Evolutionary conservation across 371 early-diverging fungal species (phyloP).

Genomic region (Mortierella sp.): DNA sequence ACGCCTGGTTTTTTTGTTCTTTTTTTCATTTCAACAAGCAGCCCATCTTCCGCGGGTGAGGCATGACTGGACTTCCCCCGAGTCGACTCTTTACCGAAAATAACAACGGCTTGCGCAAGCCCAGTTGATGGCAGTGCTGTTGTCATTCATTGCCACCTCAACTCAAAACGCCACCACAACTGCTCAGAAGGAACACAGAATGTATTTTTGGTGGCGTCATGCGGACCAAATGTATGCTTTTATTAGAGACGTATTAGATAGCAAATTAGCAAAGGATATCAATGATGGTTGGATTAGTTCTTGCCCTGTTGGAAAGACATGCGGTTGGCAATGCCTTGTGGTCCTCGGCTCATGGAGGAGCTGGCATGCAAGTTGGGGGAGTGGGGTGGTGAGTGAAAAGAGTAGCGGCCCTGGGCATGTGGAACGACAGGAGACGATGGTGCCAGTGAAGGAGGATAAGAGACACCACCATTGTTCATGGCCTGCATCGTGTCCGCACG

Average conservation of each 20-base stretch:
- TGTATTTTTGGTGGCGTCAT: background rate
- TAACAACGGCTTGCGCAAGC: background rate
- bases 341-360: background rate
- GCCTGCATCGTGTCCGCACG: constrained; percentile 45
- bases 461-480: constrained; percentile 42
- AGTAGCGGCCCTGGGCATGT: background rate
- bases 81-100: background rate
- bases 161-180: background rate
- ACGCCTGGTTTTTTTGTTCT: background rate
- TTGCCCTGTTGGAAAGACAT: constrained; percentile 1
- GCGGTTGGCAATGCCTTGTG: background rate
- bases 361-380: background rate
- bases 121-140: background rate
- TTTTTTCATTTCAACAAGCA: background rate
- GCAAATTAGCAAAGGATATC: background rate
- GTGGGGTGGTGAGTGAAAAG: constrained; percentile 2
- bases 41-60: too few relatives aligned
- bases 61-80: background rate
- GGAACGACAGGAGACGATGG: constrained; percentile 9
- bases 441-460: constrained; percentile 8
- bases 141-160: background rate
- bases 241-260: background rate
- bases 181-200: background rate
- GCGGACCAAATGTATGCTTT: background rate
- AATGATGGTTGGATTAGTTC: background rate